Percentiles rank a stretch among this genome's conserved stretches.
phyloP scores from a whole-genome alignment of 208 protist genomes.

The Trypanosoma mega region DNA sequence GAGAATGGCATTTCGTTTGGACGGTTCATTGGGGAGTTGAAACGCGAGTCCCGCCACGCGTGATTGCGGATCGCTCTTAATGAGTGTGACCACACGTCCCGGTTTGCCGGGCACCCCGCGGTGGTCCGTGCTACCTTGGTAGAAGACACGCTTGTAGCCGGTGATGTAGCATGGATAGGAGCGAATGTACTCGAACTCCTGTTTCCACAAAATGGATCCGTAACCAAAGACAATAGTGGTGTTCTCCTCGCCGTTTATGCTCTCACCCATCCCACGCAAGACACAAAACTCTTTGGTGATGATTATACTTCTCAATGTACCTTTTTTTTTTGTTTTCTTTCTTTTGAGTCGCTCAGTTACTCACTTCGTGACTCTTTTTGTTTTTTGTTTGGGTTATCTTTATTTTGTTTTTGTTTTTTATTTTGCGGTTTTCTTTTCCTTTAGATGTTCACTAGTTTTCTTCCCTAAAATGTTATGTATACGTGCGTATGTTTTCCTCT shows the following conservation, averaged over 20 bases:
- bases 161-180: constrained; percentile 66
- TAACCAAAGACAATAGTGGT: constrained; percentile 82
- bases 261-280: background rate
- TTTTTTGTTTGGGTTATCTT: too few species aligned
- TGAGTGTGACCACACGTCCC: constrained; percentile 77
- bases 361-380: too few species aligned
- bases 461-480: too few species aligned
- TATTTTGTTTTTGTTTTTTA: background rate
- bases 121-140: constrained; percentile 78
- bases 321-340: background rate
- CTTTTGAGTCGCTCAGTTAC: too few species aligned
- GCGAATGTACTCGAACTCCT: constrained; percentile 72
- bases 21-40: constrained; percentile 55
- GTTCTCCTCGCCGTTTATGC: constrained; percentile 2
- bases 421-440: background rate
- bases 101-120: constrained; percentile 60
- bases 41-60: constrained; percentile 75
- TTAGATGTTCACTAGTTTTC: background rate
- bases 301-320: too few species aligned
- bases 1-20: constrained; percentile 45
- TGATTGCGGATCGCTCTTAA: constrained; percentile 34
- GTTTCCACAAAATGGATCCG: constrained; percentile 85
- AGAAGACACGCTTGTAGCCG: constrained; percentile 75
- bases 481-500: too few species aligned
- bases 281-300: too few species aligned